phyloP scores from a whole-genome alignment of 345 rosid genomes.

The Citrus unshiu region DNA sequence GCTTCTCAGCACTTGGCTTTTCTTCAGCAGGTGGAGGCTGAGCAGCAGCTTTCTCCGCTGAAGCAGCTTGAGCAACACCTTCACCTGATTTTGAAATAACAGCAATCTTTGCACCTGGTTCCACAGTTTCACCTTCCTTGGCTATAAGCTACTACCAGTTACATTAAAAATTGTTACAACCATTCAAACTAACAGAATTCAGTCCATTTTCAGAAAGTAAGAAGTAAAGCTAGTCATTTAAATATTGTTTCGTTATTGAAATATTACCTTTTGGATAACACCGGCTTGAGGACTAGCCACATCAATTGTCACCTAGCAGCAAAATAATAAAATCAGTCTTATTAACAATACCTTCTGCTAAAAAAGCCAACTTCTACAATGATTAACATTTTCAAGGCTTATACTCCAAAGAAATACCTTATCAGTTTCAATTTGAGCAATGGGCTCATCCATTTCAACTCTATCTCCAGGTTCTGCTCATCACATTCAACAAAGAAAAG shows the following conservation, averaged over 20 bases:
- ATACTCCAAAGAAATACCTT: constrained; percentile 46
- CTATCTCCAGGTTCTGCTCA: constrained; percentile 87
- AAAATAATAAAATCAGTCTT: constrained; percentile 13
- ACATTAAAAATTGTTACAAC: neutral
- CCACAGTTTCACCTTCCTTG: constrained; percentile 97
- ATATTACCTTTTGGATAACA: constrained; percentile 21
- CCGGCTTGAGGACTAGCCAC: constrained; percentile 29
- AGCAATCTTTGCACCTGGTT: constrained; percentile 84
- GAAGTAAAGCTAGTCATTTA: neutral
- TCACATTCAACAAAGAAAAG: constrained; percentile 13
- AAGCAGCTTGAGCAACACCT: constrained; percentile 72
- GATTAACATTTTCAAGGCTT: neutral
- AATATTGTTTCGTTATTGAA: neutral
- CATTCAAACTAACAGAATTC: neutral
- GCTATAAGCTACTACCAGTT: constrained; percentile 59
- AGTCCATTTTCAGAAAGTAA: neutral
- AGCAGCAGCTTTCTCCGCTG: constrained; percentile 12
- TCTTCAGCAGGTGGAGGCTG: constrained; percentile 35
- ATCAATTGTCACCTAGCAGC: constrained; percentile 26
- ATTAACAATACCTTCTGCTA: neutral
- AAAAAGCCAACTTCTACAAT: neutral
- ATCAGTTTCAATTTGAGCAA: constrained; percentile 98
- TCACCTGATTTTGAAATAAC: constrained; percentile 83
- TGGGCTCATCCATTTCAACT: constrained; percentile 81
- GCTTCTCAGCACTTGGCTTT: constrained; percentile 35